phyloP scores from a whole-genome alignment of 192 early-diverging fungal species.

The Coemansia sp. region DNA sequence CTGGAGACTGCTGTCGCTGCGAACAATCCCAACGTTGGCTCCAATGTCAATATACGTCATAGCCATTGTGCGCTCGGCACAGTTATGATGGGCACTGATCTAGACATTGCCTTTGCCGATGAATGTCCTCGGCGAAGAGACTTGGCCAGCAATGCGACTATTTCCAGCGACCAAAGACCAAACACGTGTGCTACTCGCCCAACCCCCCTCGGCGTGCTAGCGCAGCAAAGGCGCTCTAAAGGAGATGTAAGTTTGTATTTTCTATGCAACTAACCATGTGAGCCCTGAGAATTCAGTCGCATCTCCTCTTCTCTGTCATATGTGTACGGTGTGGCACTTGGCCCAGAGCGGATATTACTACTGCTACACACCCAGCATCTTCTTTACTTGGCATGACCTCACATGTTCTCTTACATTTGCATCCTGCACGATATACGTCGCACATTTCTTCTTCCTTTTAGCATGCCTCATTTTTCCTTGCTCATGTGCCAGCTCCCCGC shows the following conservation, averaged over 20 bases:
- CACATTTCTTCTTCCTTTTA: background rate
- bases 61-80: background rate
- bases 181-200: background rate
- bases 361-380: background rate
- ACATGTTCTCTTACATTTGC: slow-evolving; percentile 5
- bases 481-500: background rate
- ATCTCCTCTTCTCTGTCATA: background rate
- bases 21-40: background rate
- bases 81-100: background rate
- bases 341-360: background rate
- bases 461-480: background rate
- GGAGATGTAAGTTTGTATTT: background rate
- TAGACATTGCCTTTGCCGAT: background rate
- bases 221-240: background rate
- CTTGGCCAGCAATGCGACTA: background rate
- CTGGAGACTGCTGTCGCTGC: background rate
- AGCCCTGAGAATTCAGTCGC: background rate
- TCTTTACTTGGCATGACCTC: slow-evolving; percentile 3
- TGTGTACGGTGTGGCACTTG: background rate
- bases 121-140: background rate
- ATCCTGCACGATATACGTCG: background rate
- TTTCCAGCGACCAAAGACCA: background rate
- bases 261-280: slow-evolving; percentile 1
- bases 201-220: background rate
- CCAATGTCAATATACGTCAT: background rate